Percentiles rank a stretch among this genome's conserved stretches.
Conservation (phyloP, 2,329 filamentous ascomycete species). For the Beauveria bassiana region DNA sequence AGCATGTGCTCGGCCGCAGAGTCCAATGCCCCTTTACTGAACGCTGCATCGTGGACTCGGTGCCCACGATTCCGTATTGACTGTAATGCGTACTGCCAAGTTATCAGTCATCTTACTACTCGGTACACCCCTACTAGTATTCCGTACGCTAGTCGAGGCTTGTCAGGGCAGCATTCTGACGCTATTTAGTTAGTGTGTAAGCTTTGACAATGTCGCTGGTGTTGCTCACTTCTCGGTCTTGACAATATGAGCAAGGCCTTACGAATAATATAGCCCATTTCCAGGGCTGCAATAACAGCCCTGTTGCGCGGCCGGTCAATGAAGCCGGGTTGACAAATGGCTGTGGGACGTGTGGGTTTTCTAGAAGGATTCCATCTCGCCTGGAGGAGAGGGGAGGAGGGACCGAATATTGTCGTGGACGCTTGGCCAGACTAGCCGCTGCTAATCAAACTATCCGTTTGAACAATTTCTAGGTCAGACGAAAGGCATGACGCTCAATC, state of each 20-base stretch:
- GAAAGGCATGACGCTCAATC: background rate
- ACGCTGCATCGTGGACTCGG: too few relatives aligned
- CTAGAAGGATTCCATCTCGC: slow-evolving; percentile 2
- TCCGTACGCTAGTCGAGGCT: background rate
- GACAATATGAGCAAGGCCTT: background rate
- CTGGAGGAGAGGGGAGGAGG: background rate
- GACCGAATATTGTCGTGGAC: background rate
- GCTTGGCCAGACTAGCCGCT: background rate
- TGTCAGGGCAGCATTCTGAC: slow-evolving; percentile 6
- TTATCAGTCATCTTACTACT: background rate
- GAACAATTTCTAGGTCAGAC: background rate
- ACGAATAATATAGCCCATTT: background rate
- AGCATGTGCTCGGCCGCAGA: too few relatives aligned
- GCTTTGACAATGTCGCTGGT: background rate
- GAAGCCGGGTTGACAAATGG: slow-evolving; percentile 2
- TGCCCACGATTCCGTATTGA: background rate
- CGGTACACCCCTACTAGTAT: background rate
- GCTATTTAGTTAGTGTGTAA: background rate
- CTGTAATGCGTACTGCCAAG: background rate
- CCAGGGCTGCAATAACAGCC: background rate
- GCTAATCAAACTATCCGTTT: slow-evolving; percentile 6
- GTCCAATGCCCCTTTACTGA: too few relatives aligned
- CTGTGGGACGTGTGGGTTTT: background rate
- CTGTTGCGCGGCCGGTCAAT: background rate
- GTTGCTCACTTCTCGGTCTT: background rate